Evolutionary conservation across 768 basidiomycete genomes (phyloP), one percentile per base, ranked within the genome.

Genomic region (Mycena haematopus): DNA sequence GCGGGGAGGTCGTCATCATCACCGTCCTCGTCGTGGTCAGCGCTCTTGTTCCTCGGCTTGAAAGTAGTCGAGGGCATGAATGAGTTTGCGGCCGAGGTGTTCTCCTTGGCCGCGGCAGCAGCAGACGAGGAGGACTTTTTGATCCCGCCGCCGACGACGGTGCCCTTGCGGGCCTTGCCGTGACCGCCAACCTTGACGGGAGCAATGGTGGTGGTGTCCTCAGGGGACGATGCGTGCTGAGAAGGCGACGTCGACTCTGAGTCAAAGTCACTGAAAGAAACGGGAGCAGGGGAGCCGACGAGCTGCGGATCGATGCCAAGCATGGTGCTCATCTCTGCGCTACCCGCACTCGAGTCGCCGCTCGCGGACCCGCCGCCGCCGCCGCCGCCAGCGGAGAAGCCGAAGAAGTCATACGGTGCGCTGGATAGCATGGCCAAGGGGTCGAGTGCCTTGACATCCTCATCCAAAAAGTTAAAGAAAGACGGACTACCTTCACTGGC

Each of bases 111-210:
- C 17, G 65, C 51, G 36, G 61, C 52, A 14, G 46, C 21, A 15
- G 55, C 14, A 5, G 65, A 55, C 38, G 65, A 42, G 50, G 62
- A 58, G 52, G 69, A 58, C 45, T 86, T 84, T 76, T 94, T 94
- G 57, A 94, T 76, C 17, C 92, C 92, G 4, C 92, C 92, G 3
- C 86, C 85, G 54, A 85, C 83, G 51, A 93, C 87, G 0, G 88
- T 89, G 31, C 90, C 86, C 67, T 84, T 86, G 50, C 88, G 78
- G 1, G 81, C 81, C 68, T 83, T 84, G 58, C 83, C 86, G 69
- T 86, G 85, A 9, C 86, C 86, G 29, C 82, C 86, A 56, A 80
- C 80, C 66, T 87, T 84, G 72, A 80, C 77, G 52, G 85, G 84
- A 7, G 82, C 77, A 40, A 86, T 81, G n/a, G 76, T 83, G 36